Evolutionary conservation across 768 basidiomycete genomes (phyloP), one percentile per base, ranked within the genome.

Genomic region (Neoboletus subvelutipes): DNA sequence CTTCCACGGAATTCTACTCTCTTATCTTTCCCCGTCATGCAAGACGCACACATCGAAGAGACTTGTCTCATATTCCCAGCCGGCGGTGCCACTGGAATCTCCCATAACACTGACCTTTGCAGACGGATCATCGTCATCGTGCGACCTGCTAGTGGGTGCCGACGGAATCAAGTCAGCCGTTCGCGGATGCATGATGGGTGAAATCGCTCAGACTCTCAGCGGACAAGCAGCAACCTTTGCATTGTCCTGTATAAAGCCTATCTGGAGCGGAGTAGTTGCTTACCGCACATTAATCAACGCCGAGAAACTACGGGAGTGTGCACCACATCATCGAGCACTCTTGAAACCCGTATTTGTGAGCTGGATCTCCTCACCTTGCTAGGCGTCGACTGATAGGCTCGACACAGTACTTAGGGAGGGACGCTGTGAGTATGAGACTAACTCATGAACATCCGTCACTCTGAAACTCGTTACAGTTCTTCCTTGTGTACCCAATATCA

Each of bases 71-170:
- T 89, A 85, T 65, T 69, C 61, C 5, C 83, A 85, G 59, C 72
- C 55, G n/a, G 67, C 59, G 5, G 80, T 80, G 60, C 68, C 56
- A 12, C 29, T 5, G 18, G 57, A 26, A 22, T 57, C 62, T 9
- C 59, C 57, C 1, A 77, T 86, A 59, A 75, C 70, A 29, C 71
- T 90, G 55, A 63, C 74, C 22, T 90, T 90, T 65, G 73, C 80
- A 59, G 88, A 90, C 63, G 86, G 84, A 41, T 75, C 83, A 15
- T 77, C 72, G 12, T 75, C 83, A 5, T 73, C 75, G 24, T 88
- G 85, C 64, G 87, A 90, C 66, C 66, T 88, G 12, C 79, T 90
- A 26, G 70, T 88, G 51, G 87, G 86, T 37, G 86, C 85, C n/a
- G 87, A 88, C 60, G 86, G 86, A 5, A 57, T 88, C 56, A 83